Percentiles rank a stretch among this genome's conserved stretches.
These are phyloP conservation scores for Aureobasidium melanogenum DNA, from an alignment of 2,329 filamentous ascomycete genomes.

Conservation along the genomic window DNA sequence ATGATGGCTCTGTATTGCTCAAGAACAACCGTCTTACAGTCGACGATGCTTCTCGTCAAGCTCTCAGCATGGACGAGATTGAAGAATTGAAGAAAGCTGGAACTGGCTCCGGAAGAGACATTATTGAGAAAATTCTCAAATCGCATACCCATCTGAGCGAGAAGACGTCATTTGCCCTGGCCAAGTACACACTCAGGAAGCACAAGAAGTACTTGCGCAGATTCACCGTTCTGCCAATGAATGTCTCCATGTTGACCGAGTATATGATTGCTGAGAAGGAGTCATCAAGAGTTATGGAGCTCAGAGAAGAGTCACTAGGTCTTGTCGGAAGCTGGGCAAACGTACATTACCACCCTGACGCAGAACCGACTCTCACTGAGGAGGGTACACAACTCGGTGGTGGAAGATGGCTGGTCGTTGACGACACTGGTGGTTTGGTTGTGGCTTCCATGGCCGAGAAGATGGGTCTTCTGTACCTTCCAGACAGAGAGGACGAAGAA, in stretches of 20 bases:
- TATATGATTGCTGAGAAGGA: conserved; percentile 77
- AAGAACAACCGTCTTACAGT: conserved; percentile 56
- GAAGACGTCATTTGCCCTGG: conserved; percentile 87
- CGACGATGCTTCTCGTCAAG: conserved; percentile 62
- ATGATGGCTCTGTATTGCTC: conserved; percentile 42
- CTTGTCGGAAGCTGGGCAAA: conserved; percentile 85
- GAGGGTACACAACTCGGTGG: conserved; percentile 31
- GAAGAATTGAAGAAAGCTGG: conserved; percentile 64
- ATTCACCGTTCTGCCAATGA: conserved; percentile 77
- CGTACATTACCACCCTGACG: conserved; percentile 60
- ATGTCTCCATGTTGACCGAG: conserved; percentile 65
- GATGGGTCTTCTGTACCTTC: conserved; percentile 66
- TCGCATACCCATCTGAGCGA: conserved; percentile 85
- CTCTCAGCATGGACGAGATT: conserved; percentile 62
- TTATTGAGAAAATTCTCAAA: conserved; percentile 86
- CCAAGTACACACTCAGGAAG: conserved; percentile 93
- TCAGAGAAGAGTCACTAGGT: conserved; percentile 74
- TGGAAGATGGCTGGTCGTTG: conserved; percentile 70
- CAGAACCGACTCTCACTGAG: conserved; percentile 13
- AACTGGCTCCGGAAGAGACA: conserved; percentile 70
- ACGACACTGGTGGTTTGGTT: conserved; percentile 77
- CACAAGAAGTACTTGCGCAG: conserved; percentile 85
- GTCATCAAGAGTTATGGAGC: conserved; percentile 68
- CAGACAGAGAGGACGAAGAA: conserved; percentile 24
- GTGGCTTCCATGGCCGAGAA: conserved; percentile 79